Percentiles rank a stretch among this genome's conserved stretches.
Evolutionary conservation across 164 flowering plant species (phyloP).

Genomic region (Tetrastigma voinierianum): DNA sequence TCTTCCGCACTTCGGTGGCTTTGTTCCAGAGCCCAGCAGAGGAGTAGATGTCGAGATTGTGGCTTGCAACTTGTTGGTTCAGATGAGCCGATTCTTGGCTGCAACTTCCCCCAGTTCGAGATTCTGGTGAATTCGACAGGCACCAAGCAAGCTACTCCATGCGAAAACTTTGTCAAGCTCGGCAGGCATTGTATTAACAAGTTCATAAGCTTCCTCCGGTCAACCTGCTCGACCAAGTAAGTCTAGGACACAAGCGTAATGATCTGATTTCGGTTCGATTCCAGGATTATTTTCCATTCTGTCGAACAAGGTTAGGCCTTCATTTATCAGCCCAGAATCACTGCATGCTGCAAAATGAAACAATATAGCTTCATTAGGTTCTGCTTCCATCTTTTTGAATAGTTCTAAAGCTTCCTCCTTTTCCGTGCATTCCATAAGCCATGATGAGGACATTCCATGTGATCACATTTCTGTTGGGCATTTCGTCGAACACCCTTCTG

Average conservation of each 20-base stretch:
- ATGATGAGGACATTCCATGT: conserved; percentile 82
- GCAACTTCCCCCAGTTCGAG: conserved; percentile 67
- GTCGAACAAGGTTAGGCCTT: conserved; percentile 56
- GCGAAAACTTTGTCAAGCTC: conserved; percentile 47
- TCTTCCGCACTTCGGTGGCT: conserved; percentile 52
- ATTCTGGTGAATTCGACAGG: conserved; percentile 65
- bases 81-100: conserved; percentile 44
- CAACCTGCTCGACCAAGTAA: conserved; percentile 83
- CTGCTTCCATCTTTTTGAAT: conserved; percentile 48
- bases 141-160: conserved; percentile 92
- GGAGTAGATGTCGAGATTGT: conserved; percentile 73
- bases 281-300: conserved; percentile 54
- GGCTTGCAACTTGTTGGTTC: conserved; percentile 77
- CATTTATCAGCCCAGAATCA: conserved; percentile 67
- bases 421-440: conserved; percentile 95
- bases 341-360: conserved; percentile 73
- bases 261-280: conserved; percentile 66
- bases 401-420: conserved; percentile 57
- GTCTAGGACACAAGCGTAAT: conserved; percentile 77
- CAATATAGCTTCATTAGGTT: conserved; percentile 67
- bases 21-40: conserved; percentile 76
- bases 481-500: conserved; percentile 50
- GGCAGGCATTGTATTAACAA: conserved; percentile 53
- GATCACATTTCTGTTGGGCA: conserved; percentile 55
- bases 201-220: conserved; percentile 57